Base-by-base conservation (phyloP, 768 basidiomycete species). In the Phanerochaete sordida region DNA sequence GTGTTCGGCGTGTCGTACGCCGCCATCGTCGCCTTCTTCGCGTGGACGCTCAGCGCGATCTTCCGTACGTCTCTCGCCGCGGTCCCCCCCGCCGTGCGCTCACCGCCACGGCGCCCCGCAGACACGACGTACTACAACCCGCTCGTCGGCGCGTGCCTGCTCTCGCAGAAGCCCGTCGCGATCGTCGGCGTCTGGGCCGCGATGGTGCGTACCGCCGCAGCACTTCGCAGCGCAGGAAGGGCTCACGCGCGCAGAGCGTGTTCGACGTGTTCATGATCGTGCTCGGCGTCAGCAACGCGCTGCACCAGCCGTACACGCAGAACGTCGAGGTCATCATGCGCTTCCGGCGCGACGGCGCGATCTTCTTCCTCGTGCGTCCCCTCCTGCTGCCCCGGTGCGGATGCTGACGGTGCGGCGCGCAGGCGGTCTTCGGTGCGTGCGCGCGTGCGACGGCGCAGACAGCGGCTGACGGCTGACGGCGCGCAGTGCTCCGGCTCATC, bases 331-430 rank as follows among this genome's bases (percentile, higher is more conserved):
- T 57, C 19, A 21, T 62, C 13, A 23, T 19, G 26, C 26, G 30
- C 13, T 46, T 62, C 11, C 30, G 48, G 7, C 19, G 61, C 12
- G 61, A 62, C 45, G 61, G 61, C 28, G 61, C 61, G 12, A 53
- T 58, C 6, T 58, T 58, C 31, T 58, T 58, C 45, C 2, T 62
- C 1, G 61, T 62, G 27, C 24, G 61, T n/a, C n/a, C n/a, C n/a
- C 13, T 4, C 16, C 5, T 23, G 45, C 7, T 35, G 11, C 9
- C 43, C 6, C 31, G 3, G 6, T 56, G 16, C 46, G 16, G 11
- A 23, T 16, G 3, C 19, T 9, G 26, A 35, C 15, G 35, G 15
- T 51, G 21, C 27, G 16, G 1, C 28, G 30, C n/a, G n/a, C 35
- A 54, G 24, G 50, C 33, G 3, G 8, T 19, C 9, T 39, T 43